Evolutionary conservation across 345 rosid genomes (phyloP).

Genomic region (Populus simonii): DNA sequence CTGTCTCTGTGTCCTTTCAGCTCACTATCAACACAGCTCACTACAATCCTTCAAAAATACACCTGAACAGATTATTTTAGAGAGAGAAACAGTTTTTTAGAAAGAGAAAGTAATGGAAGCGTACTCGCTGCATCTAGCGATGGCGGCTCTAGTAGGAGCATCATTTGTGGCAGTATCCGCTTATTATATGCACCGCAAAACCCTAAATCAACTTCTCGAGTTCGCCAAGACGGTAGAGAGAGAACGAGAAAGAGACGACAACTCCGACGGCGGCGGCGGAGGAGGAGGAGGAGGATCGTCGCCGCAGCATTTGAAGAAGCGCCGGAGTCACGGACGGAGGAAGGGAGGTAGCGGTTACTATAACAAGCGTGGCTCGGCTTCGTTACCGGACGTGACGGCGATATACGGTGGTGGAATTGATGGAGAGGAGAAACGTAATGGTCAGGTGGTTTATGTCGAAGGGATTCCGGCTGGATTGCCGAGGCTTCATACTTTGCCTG

Average conservation of each 20-base stretch:
- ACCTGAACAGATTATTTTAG: not conserved
- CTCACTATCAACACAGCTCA: not conserved
- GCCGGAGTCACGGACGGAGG: slow-evolving; percentile 42
- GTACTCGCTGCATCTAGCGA: slow-evolving; percentile 70
- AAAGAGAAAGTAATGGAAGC: slow-evolving; percentile 52
- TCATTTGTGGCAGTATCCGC: slow-evolving; percentile 93
- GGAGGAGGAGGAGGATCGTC: slow-evolving; percentile 15
- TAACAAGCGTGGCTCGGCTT: slow-evolving; percentile 55
- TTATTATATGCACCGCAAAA: slow-evolving; percentile 87
- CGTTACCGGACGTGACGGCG: slow-evolving; percentile 72
- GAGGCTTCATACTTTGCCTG: slow-evolving; percentile 67
- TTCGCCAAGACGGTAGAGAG: slow-evolving; percentile 78
- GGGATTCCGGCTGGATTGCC: slow-evolving; percentile 85
- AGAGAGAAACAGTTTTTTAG: not conserved
- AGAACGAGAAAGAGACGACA: slow-evolving; percentile 37
- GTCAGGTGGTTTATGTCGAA: slow-evolving; percentile 48
- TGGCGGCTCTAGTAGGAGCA: slow-evolving; percentile 97
- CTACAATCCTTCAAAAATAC: not conserved
- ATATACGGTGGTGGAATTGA: slow-evolving; percentile 48
- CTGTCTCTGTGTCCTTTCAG: not conserved
- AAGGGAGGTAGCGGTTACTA: slow-evolving; percentile 50
- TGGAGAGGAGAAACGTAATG: slow-evolving; percentile 61
- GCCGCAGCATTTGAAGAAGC: slow-evolving; percentile 41
- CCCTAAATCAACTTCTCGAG: slow-evolving; percentile 84
- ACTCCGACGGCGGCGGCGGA: slow-evolving; percentile 41